These are phyloP conservation scores for Fraxinus americana DNA, from an alignment of 257 asterid species.

Conservation along the genomic window DNA sequence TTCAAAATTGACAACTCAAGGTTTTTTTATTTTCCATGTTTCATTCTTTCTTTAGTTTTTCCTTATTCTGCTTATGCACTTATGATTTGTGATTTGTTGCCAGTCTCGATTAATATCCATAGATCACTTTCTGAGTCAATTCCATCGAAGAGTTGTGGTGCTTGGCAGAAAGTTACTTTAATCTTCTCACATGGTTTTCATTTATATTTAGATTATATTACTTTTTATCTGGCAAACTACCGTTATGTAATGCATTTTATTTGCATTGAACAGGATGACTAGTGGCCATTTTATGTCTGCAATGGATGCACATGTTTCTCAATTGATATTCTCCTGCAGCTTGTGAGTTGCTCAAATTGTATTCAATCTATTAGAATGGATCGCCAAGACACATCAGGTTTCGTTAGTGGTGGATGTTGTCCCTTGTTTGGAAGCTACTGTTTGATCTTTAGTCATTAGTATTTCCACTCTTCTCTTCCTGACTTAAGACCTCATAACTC, in stretches of 20 bases:
- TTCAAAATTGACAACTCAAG: background rate
- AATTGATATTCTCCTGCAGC: slow-evolving; percentile 21
- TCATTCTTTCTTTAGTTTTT: background rate
- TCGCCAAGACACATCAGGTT: slow-evolving; percentile 70
- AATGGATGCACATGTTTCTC: slow-evolving; percentile 11
- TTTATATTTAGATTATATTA: background rate
- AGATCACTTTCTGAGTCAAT: background rate
- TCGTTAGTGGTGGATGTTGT: slow-evolving; percentile 66
- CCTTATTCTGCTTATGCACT: background rate
- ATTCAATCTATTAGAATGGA: slow-evolving; percentile 43
- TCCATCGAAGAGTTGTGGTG: background rate
- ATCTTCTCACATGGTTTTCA: slow-evolving; percentile 8
- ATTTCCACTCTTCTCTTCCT: background rate
- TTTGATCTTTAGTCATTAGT: slow-evolving; percentile 19
- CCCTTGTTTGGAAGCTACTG: slow-evolving; percentile 21
- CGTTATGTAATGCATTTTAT: slow-evolving; percentile 7
- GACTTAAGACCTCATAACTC: slow-evolving; percentile 21
- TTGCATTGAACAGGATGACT: slow-evolving; percentile 43
- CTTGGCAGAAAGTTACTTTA: background rate
- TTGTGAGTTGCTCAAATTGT: slow-evolving; percentile 29
- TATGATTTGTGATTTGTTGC: background rate
- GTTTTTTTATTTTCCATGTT: no score
- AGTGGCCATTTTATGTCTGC: slow-evolving; percentile 15
- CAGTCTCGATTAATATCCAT: background rate
- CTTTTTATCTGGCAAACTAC: slow-evolving; percentile 3